Evolutionary conservation across 2,329 filamentous ascomycete species (phyloP), one percentile per base, ranked within the genome.

Genomic region (Teratosphaeria nubilosa): DNA sequence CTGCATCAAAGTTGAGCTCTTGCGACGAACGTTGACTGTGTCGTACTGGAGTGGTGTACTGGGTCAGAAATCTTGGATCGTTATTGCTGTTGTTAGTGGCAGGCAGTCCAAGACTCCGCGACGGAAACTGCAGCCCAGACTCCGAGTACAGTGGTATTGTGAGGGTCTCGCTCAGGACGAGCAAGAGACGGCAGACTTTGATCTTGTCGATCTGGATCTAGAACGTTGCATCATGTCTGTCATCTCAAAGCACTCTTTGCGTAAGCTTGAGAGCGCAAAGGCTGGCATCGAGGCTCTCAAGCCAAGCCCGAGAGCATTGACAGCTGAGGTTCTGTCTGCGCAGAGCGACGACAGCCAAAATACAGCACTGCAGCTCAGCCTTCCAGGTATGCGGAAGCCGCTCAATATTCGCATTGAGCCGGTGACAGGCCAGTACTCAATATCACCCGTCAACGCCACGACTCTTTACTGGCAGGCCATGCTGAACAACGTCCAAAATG

Each of bases 31-130:
- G 30, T 77, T 99, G 59, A 84, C 91, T 10, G 82, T 99, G 34
- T 91, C 96, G 68, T 99, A 99, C 74, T 99, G 94, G 94, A 79
- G 82, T 16, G 81, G 82, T 55, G 83, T 85, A 65, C 79, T 81
- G 58, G 83, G 83, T 0, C 79, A 82, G 16, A 96, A 95, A 76
- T 95, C 86, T 70, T 99, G 94, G 92, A 79, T 99, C 53, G 86
- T 97, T 63, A 78, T 99, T 55, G 91, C 91, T 10, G 82, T 96
- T 37, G 81, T 85, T 59, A 91, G 86, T 68, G 86, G 86, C 32
- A 76, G 69, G 10, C 53, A 60, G 16, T 31, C 24, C 30, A 20
- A 20, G 25, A 20, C 57, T 64, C 58, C 74, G 70, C 59, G 68
- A 64, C 55, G 72, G 68, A 62, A 59, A 1, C 34, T 64, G 13